phyloP scores from a whole-genome alignment of 495 filamentous ascomycete species.

The Friedmanniomyces endolithicus region DNA sequence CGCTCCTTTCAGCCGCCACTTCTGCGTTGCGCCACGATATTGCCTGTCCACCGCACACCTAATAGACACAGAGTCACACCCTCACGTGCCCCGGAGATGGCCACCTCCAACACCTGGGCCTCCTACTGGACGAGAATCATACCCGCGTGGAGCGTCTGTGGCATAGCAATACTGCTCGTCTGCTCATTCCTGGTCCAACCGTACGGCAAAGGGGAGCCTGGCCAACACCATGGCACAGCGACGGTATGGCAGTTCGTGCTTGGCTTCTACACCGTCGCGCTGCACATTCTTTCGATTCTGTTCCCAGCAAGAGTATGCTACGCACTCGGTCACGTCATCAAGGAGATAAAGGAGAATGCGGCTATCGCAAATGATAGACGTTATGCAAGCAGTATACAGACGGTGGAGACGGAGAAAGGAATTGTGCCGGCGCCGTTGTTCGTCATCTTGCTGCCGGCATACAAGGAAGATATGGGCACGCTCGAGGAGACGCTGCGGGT shows the following conservation, averaged over 20 bases:
- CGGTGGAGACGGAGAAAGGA: conserved; percentile 30
- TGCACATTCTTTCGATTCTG: conserved; percentile 41
- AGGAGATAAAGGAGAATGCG: conserved; percentile 36
- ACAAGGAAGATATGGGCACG: conserved; percentile 54
- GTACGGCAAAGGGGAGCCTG: neutral
- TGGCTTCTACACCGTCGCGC: conserved; percentile 37
- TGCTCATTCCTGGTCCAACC: conserved; percentile 13
- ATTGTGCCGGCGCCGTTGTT: conserved; percentile 28
- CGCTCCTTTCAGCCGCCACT: too few relatives aligned
- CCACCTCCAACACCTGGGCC: neutral
- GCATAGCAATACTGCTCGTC: conserved; percentile 2
- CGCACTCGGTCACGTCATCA: conserved; percentile 39
- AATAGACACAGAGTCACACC: neutral
- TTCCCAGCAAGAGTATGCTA: conserved; percentile 44
- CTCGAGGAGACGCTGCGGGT: conserved; percentile 53
- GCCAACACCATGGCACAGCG: conserved; percentile 1
- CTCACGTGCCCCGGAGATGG: neutral
- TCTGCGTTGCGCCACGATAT: neutral
- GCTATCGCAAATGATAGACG: conserved; percentile 11
- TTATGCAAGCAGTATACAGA: conserved; percentile 20
- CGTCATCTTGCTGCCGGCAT: conserved; percentile 52
- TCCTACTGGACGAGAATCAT: neutral
- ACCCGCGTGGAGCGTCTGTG: conserved; percentile 5
- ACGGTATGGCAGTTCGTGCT: conserved; percentile 13
- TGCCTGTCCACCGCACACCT: neutral